These are phyloP conservation scores for Hylodesmum podocarpum DNA, from an alignment of 306 rosid species.

Conservation along the genomic window DNA sequence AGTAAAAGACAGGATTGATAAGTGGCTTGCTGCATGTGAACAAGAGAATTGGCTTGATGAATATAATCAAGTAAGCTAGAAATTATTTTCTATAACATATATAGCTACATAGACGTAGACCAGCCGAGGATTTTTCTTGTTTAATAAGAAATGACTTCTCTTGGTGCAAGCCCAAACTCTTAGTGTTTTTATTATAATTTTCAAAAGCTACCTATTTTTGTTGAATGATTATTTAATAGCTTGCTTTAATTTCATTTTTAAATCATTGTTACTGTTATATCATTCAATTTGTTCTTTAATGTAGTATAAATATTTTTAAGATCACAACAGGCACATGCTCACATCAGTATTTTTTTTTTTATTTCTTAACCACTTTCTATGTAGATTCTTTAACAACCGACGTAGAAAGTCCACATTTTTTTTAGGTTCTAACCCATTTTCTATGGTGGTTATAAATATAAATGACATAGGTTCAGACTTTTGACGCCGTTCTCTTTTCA, in stretches of 20 bases:
- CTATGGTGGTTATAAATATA: no score
- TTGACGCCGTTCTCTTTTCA: no score
- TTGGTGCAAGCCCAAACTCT: background rate
- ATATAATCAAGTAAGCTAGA: conserved; percentile 73
- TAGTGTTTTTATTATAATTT: background rate
- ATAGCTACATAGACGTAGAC: background rate
- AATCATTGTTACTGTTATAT: background rate
- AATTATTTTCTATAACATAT: background rate
- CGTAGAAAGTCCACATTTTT: no score
- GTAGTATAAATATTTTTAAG: conserved; percentile 53
- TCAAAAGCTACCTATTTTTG: background rate
- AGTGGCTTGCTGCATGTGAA: conserved; percentile 93
- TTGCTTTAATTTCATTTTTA: conserved; percentile 1
- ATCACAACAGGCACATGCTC: conserved; percentile 77
- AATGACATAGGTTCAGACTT: no score
- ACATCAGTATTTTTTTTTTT: no score
- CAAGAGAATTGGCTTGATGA: conserved; percentile 98
- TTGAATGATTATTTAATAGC: background rate
- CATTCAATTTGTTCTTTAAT: conserved; percentile 30
- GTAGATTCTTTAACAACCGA: no score
- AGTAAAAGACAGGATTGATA: conserved; percentile 79
- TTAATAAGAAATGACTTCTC: no score
- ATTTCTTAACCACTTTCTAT: no score
- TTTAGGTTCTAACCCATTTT: no score
- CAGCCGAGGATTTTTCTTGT: background rate